phyloP scores from a whole-genome alignment of 2,329 filamentous ascomycete species.

The Aquanectria penicillioides region DNA sequence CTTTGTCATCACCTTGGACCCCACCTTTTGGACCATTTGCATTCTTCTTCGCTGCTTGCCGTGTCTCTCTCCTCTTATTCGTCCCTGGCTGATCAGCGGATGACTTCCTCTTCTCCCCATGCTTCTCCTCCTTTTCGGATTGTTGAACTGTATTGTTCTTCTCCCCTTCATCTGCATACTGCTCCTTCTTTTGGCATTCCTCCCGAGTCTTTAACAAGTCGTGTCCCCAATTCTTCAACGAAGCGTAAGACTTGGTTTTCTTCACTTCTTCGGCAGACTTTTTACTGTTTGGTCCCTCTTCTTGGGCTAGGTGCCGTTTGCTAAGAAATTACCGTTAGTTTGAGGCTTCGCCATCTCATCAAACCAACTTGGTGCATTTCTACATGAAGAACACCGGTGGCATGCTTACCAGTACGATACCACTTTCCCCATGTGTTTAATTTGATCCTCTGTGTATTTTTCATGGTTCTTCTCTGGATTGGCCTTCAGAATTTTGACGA shows the following conservation, averaged over 20 bases:
- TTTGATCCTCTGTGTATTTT: slow-evolving; percentile 64
- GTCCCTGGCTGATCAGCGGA: slow-evolving; percentile 34
- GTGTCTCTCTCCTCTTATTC: slow-evolving; percentile 47
- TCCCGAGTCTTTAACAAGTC: slow-evolving; percentile 57
- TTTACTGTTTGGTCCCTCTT: slow-evolving; percentile 66
- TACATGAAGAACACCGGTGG: too few relatives aligned
- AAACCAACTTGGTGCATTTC: too few relatives aligned
- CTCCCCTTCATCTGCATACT: slow-evolving; percentile 20
- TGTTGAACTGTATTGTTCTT: too few relatives aligned
- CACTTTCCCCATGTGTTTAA: slow-evolving; percentile 71
- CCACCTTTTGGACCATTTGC: slow-evolving; percentile 22
- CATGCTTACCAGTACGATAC: slow-evolving; percentile 65
- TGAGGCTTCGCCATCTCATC: neutral
- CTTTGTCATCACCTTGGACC: slow-evolving; percentile 28
- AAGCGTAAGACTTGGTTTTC: slow-evolving; percentile 64
- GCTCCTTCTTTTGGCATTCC: slow-evolving; percentile 9
- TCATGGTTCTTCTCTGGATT: slow-evolving; percentile 67
- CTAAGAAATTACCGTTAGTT: slow-evolving; percentile 30
- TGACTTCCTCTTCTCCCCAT: slow-evolving; percentile 41
- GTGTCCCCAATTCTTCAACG: slow-evolving; percentile 71
- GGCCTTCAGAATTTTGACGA: slow-evolving; percentile 69
- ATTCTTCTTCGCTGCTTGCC: slow-evolving; percentile 30
- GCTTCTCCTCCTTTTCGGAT: slow-evolving; percentile 19
- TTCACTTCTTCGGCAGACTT: slow-evolving; percentile 57
- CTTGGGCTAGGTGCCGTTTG: slow-evolving; percentile 74